phyloP scores from a whole-genome alignment of 345 rosid genomes.

The Litchi chinensis region DNA sequence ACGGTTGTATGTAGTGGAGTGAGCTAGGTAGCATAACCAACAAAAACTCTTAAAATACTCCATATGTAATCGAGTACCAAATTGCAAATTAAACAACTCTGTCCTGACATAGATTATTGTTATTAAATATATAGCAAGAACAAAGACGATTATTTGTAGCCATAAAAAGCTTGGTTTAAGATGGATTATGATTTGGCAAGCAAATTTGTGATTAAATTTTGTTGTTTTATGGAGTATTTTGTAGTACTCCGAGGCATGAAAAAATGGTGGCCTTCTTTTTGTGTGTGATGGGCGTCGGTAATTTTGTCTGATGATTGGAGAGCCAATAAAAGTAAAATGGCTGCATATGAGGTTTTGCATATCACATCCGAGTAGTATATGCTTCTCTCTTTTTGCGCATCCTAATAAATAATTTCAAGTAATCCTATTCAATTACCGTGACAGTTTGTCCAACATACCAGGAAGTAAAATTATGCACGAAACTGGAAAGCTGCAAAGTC shows the following conservation, averaged over 20 bases:
- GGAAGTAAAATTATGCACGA: background rate
- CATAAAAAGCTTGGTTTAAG: background rate
- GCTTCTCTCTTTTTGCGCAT: background rate
- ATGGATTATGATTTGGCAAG: constrained; percentile 21
- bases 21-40: background rate
- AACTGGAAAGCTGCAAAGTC: too few relatives aligned
- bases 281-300: background rate
- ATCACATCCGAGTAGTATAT: background rate
- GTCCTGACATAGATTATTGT: background rate
- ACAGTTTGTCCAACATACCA: background rate
- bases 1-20: constrained; percentile 15
- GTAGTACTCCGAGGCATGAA: background rate
- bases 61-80: background rate
- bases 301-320: constrained; percentile 5
- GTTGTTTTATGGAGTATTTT: constrained; percentile 2
- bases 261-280: background rate
- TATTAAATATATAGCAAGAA: background rate
- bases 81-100: constrained; percentile 14
- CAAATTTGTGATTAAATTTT: constrained; percentile 1
- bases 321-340: constrained; percentile 10
- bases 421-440: background rate
- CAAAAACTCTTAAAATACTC: background rate
- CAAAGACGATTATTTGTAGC: background rate
- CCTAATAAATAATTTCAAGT: background rate
- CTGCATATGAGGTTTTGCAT: background rate